A percentile compares a stretch with the other conserved stretches of the same genome.
phyloP scores from a whole-genome alignment of 495 filamentous ascomycete species.

The Podospora fimiseda region DNA sequence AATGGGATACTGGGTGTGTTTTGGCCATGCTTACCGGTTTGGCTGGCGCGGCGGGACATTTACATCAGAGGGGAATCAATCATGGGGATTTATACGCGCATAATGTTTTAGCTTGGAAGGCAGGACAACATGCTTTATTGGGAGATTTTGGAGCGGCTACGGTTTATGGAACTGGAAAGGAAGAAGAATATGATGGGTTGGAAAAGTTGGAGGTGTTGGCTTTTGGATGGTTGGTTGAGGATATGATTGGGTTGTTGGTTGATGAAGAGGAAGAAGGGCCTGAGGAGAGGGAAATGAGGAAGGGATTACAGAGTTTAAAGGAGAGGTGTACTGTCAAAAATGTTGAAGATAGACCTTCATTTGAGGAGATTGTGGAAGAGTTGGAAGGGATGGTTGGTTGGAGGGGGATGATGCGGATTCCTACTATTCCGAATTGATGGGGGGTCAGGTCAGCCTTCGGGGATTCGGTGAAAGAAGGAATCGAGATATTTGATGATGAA shows the following conservation, averaged over 20 bases:
- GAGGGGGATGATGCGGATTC: conserved; percentile 29
- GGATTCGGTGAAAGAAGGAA: background rate
- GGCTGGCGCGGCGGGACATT: conserved; percentile 33
- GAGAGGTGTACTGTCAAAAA: conserved; percentile 10
- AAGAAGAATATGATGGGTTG: conserved; percentile 9
- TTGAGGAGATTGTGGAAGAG: conserved; percentile 24
- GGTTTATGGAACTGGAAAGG: conserved; percentile 27
- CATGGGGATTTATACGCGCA: conserved; percentile 41
- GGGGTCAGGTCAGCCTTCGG: background rate
- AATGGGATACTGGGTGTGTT: background rate
- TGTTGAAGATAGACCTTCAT: conserved; percentile 15
- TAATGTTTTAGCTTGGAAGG: conserved; percentile 36
- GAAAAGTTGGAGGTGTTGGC: conserved; percentile 42
- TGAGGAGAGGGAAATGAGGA: conserved; percentile 2
- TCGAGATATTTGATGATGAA: background rate
- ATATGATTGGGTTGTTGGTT: conserved; percentile 23
- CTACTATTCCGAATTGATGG: conserved; percentile 4
- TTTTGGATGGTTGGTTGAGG: conserved; percentile 40
- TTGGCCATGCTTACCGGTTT: conserved; percentile 33
- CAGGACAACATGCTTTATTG: conserved; percentile 34
- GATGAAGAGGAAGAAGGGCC: conserved; percentile 2
- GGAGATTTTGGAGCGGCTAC: conserved; percentile 42
- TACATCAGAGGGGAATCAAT: conserved; percentile 35
- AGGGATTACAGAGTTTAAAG: conserved; percentile 14
- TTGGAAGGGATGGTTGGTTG: conserved; percentile 27